A percentile compares a stretch with the other conserved stretches of the same genome.
Evolutionary conservation across 768 basidiomycete species (phyloP).

Genomic region (Termitomyces sp.): DNA sequence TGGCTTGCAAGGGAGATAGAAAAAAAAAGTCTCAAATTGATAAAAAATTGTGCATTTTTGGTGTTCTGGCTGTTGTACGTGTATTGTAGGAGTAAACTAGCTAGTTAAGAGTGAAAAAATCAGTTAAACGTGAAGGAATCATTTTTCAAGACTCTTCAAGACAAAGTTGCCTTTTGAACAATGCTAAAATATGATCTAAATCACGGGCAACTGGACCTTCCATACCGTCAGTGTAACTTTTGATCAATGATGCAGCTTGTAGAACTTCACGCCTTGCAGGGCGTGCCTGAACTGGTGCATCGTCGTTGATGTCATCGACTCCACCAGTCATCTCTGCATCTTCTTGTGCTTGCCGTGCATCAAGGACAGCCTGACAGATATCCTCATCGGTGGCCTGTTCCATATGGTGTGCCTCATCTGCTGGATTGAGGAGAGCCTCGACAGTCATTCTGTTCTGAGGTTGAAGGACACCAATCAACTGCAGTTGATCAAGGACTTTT

Average conservation of each 20-base stretch:
- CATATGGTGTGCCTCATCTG: not conserved
- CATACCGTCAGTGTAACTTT: not conserved
- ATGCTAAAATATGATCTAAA: not conserved
- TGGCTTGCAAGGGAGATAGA: too few species aligned
- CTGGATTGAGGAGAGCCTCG: too few species aligned
- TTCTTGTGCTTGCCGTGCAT: not conserved
- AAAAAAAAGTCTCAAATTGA: not conserved
- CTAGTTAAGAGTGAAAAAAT: not conserved
- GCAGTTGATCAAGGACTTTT: too few species aligned
- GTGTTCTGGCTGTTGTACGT: not conserved
- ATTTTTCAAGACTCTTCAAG: not conserved
- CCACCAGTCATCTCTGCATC: not conserved
- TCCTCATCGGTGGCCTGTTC: not conserved
- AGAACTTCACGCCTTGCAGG: not conserved
- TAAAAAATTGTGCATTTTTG: not conserved
- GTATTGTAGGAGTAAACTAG: not conserved
- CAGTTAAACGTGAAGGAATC: not conserved
- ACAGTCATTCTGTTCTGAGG: too few species aligned
- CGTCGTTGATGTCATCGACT: not conserved
- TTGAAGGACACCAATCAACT: too few species aligned
- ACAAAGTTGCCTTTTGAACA: not conserved
- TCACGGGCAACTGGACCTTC: not conserved
- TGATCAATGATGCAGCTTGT: not conserved
- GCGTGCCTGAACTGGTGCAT: not conserved
- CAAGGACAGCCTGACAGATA: not conserved